phyloP scores from a whole-genome alignment of 1,139 yeast species.

The Taphrina deformans region DNA sequence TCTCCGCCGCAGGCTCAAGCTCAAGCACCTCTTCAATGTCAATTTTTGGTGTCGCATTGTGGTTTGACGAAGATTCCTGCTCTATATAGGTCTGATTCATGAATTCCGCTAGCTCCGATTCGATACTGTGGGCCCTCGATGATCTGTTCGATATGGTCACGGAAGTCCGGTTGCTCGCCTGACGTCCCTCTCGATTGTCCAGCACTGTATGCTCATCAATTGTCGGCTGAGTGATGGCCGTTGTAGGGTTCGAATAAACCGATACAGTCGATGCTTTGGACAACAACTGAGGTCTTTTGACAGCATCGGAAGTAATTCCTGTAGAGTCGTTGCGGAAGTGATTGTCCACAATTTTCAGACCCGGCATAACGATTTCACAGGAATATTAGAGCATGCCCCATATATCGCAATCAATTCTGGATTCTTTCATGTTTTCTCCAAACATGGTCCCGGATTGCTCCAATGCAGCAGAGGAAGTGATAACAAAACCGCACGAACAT shows the following conservation, averaged over 20 bases:
- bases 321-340: background rate
- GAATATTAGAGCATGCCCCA: too few species aligned
- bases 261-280: constrained; percentile 11
- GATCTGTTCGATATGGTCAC: background rate
- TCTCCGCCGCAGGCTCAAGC: background rate
- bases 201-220: background rate
- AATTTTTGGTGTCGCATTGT: too few species aligned
- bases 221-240: background rate
- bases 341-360: constrained; percentile 1
- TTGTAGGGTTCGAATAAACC: constrained; percentile 8
- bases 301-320: background rate
- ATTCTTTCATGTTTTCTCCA: too few species aligned
- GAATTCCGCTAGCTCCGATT: background rate
- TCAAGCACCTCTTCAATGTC: background rate
- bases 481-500: background rate
- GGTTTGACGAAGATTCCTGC: background rate
- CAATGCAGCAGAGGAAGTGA: too few species aligned
- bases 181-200: background rate
- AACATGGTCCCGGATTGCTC: too few species aligned
- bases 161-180: background rate
- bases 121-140: constrained; percentile 11
- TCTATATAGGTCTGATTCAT: background rate
- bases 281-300: constrained; percentile 2
- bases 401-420: background rate
- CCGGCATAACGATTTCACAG: too few species aligned